These are phyloP conservation scores for Scenedesmus sp. DNA, from an alignment of 163 green algal genomes.

Conservation along the genomic window DNA sequence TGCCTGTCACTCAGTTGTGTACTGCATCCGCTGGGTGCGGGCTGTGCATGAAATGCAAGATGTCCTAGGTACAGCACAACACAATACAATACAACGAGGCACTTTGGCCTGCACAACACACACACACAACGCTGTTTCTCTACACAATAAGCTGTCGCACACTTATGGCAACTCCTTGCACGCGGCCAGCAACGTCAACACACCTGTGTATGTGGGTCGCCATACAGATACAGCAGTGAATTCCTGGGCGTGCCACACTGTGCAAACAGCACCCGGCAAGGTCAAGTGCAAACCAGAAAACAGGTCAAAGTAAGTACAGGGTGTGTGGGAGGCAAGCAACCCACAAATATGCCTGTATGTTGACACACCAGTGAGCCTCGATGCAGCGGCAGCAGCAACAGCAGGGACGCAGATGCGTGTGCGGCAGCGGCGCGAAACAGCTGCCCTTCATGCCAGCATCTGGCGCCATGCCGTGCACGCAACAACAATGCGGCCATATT, in stretches of 20 bases:
- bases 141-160: not conserved
- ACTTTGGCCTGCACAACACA: not conserved
- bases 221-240: not conserved
- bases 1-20: not conserved
- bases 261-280: not conserved
- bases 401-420: not conserved
- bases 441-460: not conserved
- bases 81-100: not conserved
- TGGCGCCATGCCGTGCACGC: not conserved
- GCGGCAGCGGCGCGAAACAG: no score
- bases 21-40: not conserved
- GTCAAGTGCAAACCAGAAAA: not conserved
- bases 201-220: not conserved
- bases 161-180: not conserved
- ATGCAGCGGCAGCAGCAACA: not conserved
- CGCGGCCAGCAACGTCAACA: not conserved
- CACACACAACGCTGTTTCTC: not conserved
- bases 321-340: not conserved
- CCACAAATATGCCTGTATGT: not conserved
- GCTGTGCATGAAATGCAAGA: not conserved
- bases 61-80: slow-evolving; percentile 6
- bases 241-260: slow-evolving; percentile 3
- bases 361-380: not conserved
- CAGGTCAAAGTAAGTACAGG: not conserved
- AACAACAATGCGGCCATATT: no score